Percentiles rank a stretch among this genome's conserved stretches.
Evolutionary conservation across 2,329 filamentous ascomycete species (phyloP).

Genomic region (Chrysoporthe puriensis): DNA sequence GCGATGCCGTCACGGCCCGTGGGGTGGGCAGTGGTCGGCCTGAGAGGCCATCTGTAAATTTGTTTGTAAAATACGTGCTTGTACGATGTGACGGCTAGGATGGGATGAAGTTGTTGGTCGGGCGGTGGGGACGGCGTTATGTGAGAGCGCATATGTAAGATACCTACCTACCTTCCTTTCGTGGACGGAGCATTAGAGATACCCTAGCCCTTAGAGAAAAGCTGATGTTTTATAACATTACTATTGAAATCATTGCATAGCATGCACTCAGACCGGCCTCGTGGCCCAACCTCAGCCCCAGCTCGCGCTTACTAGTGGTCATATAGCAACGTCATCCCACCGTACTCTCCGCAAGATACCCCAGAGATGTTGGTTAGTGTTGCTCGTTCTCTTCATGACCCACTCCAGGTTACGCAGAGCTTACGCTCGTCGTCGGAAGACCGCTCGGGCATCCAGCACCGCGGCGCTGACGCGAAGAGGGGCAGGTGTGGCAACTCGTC

Average conservation of each 20-base stretch:
- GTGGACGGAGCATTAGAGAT: slow-evolving; percentile 5
- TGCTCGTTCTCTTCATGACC: no score
- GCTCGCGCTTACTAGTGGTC: neutral
- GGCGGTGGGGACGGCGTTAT: neutral
- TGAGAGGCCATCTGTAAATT: neutral
- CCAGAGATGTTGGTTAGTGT: no score
- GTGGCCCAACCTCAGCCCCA: neutral
- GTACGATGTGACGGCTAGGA: neutral
- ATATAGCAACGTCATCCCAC: no score
- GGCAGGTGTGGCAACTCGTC: no score
- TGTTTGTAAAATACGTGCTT: neutral
- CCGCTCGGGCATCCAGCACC: neutral
- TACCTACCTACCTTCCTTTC: neutral
- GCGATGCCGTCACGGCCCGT: neutral
- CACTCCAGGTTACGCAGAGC: no score
- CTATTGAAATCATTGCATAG: neutral
- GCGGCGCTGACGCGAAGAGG: no score
- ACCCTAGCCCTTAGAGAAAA: neutral
- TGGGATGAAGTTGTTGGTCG: neutral
- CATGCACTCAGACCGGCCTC: neutral
- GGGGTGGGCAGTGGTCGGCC: neutral
- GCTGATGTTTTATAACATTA: neutral
- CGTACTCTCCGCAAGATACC: no score
- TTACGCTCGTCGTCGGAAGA: neutral
- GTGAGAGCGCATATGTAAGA: neutral